Evolutionary conservation across 2,329 filamentous ascomycete species (phyloP), one percentile per base, ranked within the genome.

Genomic region (Diatrype stigma): DNA sequence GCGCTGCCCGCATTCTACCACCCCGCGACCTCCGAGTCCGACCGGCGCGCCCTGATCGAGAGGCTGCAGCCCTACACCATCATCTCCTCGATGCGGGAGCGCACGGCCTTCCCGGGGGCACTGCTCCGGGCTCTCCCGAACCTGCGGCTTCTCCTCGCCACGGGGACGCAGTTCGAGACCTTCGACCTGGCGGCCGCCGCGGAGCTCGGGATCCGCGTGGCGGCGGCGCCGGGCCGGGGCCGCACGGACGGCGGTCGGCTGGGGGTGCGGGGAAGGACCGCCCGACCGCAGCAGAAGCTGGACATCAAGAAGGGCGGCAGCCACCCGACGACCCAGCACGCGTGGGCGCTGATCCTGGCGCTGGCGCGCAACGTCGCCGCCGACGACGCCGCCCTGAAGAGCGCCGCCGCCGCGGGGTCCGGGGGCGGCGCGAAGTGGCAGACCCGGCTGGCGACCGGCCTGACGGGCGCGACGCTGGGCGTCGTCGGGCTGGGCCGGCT

Each of bases 61-160:
- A 76, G 81, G 10, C 76, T 87, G 3, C 66, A 73, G 46, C 78
- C 81, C 0, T 87, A 81, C 63, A 70, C 74, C 16, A 69, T 82
- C 46, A 78, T 88, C 45, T 66, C 63, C 23, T 77, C 78, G 1
- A 85, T 87, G 79, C 78, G 84, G 51, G 84, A 88, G 67, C 80
- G 85, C 26, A 87, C 84, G 0, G 74, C 82, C 0, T 84, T 89
- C 56, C 74, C 80, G 0, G 70, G 67, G 2, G 67, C 72, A 0
- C 68, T 87, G 0, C 71, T 87, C 4, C 62, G 70, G 3, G 63
- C 73, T 16, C 73, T 89, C 0, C 85, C 84, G 0, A 86, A 87
- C 45, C 70, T 88, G 2, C 82, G 79, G 60, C 67, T 86, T 0
- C 72, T 88, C 8, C 71, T 87, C 12, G 84, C 81, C 2, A 85